These are phyloP conservation scores for Claviceps arundinis DNA, from an alignment of 2,329 filamentous ascomycete species.

Conservation along the genomic window DNA sequence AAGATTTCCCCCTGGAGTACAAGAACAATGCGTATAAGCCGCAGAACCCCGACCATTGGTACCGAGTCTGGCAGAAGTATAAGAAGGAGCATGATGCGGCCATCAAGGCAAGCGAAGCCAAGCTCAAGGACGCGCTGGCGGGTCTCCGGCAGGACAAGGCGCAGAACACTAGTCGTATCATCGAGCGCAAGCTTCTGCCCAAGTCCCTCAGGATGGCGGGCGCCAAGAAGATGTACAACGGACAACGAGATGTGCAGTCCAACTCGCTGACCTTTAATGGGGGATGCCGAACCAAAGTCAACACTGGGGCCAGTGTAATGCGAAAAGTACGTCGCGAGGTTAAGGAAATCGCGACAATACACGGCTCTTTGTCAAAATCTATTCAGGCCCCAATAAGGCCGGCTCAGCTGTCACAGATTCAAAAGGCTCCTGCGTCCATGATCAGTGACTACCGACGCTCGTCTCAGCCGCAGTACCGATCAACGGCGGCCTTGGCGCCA, in stretches of 20 bases:
- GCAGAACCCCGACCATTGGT: constrained; percentile 57
- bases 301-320: constrained; percentile 39
- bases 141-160: constrained; percentile 45
- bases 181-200: constrained; percentile 36
- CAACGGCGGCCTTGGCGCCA: constrained; percentile 10
- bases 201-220: constrained; percentile 21
- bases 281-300: constrained; percentile 39
- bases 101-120: constrained; percentile 45
- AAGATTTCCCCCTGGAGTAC: constrained; percentile 56
- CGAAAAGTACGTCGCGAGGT: constrained; percentile 43
- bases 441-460: constrained; percentile 36
- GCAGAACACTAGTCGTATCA: constrained; percentile 42
- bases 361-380: constrained; percentile 30
- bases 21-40: constrained; percentile 51
- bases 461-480: constrained; percentile 21
- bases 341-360: constrained; percentile 35
- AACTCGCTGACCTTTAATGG: constrained; percentile 29
- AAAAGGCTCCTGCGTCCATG: constrained; percentile 39
- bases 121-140: constrained; percentile 42
- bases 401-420: constrained; percentile 27
- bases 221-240: constrained; percentile 15
- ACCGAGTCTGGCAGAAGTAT: constrained; percentile 62
- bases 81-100: constrained; percentile 43
- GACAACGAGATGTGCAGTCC: constrained; percentile 15
- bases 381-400: constrained; percentile 15